Conservation (phyloP, 176 grass and related monocot species). For the Carex scoparia region DNA sequence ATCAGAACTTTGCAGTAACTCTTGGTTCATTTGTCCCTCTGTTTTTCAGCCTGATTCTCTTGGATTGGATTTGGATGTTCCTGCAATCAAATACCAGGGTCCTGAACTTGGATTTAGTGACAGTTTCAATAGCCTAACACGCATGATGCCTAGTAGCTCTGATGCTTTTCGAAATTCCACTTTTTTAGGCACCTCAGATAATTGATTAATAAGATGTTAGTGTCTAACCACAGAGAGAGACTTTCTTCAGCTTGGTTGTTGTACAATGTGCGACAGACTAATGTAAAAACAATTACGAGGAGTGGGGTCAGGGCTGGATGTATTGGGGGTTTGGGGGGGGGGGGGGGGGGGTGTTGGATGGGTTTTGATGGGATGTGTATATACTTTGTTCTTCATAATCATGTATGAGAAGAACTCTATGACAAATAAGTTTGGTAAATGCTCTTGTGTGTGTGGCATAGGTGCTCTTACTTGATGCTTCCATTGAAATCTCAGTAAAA, state of each 20-base stretch:
- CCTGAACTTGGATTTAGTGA: constrained; percentile 65
- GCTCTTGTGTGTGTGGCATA: not conserved
- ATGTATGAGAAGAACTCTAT: constrained; percentile 15
- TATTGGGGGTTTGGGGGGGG: not conserved
- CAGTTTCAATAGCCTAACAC: constrained; percentile 63
- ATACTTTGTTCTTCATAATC: constrained; percentile 9
- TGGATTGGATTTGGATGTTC: constrained; percentile 74
- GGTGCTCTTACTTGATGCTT: not conserved
- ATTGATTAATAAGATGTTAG: constrained; percentile 16
- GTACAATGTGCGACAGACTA: constrained; percentile 8
- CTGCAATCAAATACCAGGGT: constrained; percentile 41
- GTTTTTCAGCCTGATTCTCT: constrained; percentile 78
- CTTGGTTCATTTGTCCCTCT: constrained; percentile 19
- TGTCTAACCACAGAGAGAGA: constrained; percentile 1
- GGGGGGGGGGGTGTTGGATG: not conserved
- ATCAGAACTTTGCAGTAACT: constrained; percentile 11
- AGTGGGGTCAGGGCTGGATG: not conserved
- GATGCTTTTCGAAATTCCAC: constrained; percentile 81
- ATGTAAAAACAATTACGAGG: constrained; percentile 18
- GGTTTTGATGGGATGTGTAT: constrained; percentile 8
- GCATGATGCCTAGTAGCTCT: constrained; percentile 71
- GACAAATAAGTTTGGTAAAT: constrained; percentile 16
- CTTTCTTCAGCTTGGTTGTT: constrained; percentile 11
- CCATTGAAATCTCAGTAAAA: not conserved
- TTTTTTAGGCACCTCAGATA: constrained; percentile 35